A percentile compares a stretch with the other conserved stretches of the same genome.
These are phyloP conservation scores for Massariosphaeria phaeospora DNA, from an alignment of 495 filamentous ascomycete species.

Conservation along the genomic window DNA sequence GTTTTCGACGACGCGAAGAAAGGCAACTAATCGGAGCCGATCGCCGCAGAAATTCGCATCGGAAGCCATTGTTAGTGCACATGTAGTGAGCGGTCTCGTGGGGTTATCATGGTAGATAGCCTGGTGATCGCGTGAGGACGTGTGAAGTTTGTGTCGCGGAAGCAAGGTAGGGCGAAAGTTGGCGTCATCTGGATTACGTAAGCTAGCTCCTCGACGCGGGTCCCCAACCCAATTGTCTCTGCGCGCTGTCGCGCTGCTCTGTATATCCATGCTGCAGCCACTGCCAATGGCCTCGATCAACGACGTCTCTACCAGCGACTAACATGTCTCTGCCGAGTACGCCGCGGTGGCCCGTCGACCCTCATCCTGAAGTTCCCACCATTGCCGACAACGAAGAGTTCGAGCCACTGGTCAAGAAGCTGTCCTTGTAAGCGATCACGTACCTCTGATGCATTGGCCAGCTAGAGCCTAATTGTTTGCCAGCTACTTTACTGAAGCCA, in stretches of 20 bases:
- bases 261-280: not conserved
- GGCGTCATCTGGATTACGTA: not conserved
- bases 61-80: slow-evolving; percentile 1
- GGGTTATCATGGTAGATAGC: not conserved
- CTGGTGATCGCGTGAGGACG: not conserved
- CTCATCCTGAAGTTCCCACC: slow-evolving; percentile 49
- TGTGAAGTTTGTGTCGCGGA: not conserved
- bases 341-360: slow-evolving; percentile 30
- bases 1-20: slow-evolving; percentile 8
- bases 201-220: not conserved
- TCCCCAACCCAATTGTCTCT: not conserved
- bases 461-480: not conserved
- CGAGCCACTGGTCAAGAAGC: slow-evolving; percentile 60
- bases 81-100: not conserved
- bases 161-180: not conserved
- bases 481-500: slow-evolving; percentile 62
- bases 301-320: not conserved
- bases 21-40: slow-evolving; percentile 11
- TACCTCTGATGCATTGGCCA: not conserved
- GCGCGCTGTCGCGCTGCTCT: not conserved
- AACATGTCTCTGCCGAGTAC: slow-evolving; percentile 24
- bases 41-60: slow-evolving; percentile 9
- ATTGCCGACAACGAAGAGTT: slow-evolving; percentile 62
- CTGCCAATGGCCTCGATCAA: slow-evolving; percentile 9
- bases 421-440: slow-evolving; percentile 53